phyloP scores from a whole-genome alignment of 495 filamentous ascomycete genomes.

The Penicillium ochrochloron region DNA sequence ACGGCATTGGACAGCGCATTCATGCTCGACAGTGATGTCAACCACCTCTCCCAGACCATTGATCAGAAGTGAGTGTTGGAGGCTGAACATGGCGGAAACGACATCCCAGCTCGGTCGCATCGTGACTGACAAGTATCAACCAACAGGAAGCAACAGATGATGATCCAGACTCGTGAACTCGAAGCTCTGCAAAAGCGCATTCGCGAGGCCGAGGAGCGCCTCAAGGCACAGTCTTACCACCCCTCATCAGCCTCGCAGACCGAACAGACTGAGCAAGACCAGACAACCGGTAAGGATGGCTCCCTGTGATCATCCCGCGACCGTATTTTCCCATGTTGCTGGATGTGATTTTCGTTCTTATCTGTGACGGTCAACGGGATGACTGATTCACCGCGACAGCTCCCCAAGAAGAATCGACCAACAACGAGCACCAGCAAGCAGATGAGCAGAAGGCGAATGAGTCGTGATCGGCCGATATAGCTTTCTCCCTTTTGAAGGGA shows the following conservation, averaged over 20 bases:
- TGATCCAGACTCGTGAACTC: slow-evolving; percentile 76
- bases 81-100: neutral
- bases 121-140: neutral
- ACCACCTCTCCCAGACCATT: slow-evolving; percentile 74
- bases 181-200: slow-evolving; percentile 83
- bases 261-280: slow-evolving; percentile 19
- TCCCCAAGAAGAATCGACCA: slow-evolving; percentile 13
- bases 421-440: slow-evolving; percentile 12
- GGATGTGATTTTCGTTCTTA: neutral
- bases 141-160: slow-evolving; percentile 70
- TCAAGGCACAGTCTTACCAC: slow-evolving; percentile 54
- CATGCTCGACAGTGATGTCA: slow-evolving; percentile 77
- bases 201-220: slow-evolving; percentile 79
- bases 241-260: slow-evolving; percentile 7
- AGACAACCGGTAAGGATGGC: slow-evolving; percentile 34
- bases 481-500: neutral
- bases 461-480: slow-evolving; percentile 9
- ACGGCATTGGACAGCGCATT: slow-evolving; percentile 87
- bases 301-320: slow-evolving; percentile 23
- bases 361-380: neutral
- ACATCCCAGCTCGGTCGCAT: neutral
- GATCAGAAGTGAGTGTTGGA: slow-evolving; percentile 75
- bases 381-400: slow-evolving; percentile 19
- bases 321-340: slow-evolving; percentile 1
- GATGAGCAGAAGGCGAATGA: slow-evolving; percentile 11